phyloP scores from a whole-genome alignment of 495 filamentous ascomycete genomes.

The Cenococcum geophilum region DNA sequence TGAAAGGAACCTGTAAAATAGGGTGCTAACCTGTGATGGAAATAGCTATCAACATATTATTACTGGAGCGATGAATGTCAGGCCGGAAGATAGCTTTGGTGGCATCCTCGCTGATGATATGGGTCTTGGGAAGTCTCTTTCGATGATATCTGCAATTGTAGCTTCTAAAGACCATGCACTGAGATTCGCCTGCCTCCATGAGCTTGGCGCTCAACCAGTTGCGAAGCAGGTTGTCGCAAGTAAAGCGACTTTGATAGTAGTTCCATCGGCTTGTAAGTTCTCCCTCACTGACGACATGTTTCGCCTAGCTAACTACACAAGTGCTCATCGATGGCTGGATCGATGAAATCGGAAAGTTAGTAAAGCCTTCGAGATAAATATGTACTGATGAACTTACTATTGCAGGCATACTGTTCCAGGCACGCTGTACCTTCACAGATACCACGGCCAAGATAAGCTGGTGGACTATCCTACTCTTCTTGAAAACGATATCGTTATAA shows the following conservation, averaged over 20 bases:
- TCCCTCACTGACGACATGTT: no score
- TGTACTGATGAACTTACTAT: neutral
- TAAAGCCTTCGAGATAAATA: neutral
- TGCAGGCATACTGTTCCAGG: constrained; percentile 30
- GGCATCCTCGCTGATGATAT: constrained; percentile 41
- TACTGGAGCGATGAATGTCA: no score
- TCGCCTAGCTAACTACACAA: neutral
- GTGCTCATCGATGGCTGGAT: constrained; percentile 35
- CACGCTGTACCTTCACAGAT: constrained; percentile 31
- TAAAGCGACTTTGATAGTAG: constrained; percentile 42
- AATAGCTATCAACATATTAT: no score
- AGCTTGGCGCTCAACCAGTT: no score
- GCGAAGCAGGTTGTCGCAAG: constrained; percentile 12
- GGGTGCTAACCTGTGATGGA: no score
- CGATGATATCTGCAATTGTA: constrained; percentile 38
- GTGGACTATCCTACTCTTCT: constrained; percentile 22
- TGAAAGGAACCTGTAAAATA: no score
- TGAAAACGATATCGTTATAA: constrained; percentile 39
- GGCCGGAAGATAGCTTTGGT: neutral
- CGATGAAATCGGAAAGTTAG: constrained; percentile 36
- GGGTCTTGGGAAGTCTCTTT: constrained; percentile 47
- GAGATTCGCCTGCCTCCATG: no score
- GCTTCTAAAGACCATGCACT: constrained; percentile 24
- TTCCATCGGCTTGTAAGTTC: constrained; percentile 38
- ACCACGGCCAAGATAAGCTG: constrained; percentile 35